Percentiles rank a stretch among this genome's conserved stretches.
phyloP scores from a whole-genome alignment of 805 yeast genomes.

The Diddensiella transvaalensis region DNA sequence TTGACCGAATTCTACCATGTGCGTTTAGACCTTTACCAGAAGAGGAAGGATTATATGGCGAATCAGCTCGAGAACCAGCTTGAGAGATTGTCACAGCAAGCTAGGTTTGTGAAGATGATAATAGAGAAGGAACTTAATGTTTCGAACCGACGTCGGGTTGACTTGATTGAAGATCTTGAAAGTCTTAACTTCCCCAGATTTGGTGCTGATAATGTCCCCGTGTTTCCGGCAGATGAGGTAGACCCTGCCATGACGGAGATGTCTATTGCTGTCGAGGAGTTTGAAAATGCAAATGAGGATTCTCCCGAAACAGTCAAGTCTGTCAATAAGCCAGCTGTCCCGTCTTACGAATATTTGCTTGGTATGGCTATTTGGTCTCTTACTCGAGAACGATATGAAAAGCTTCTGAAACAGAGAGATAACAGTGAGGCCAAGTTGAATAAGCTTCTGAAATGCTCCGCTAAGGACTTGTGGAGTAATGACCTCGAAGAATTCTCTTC shows the following conservation, averaged over 20 bases:
- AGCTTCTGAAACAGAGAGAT: constrained; percentile 66
- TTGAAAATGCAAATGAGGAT: constrained; percentile 39
- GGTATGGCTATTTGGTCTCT: constrained; percentile 94
- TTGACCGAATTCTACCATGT: constrained; percentile 80
- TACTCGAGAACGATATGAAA: constrained; percentile 84
- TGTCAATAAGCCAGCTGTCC: constrained; percentile 46
- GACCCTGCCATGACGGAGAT: constrained; percentile 31
- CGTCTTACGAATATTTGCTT: constrained; percentile 79
- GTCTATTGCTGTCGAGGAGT: constrained; percentile 27
- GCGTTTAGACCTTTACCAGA: constrained; percentile 85
- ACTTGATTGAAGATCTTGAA: constrained; percentile 60
- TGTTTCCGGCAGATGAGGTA: constrained; percentile 41
- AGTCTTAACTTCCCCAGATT: constrained; percentile 66
- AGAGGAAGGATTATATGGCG: constrained; percentile 78
- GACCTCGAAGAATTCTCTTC: constrained; percentile 74
- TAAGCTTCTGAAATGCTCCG: constrained; percentile 57
- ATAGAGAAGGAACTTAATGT: constrained; percentile 69
- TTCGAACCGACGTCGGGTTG: constrained; percentile 68
- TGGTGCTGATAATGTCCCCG: constrained; percentile 64
- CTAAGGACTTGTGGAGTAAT: constrained; percentile 83
- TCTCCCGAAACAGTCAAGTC: constrained; percentile 5
- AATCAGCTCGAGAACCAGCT: constrained; percentile 68
- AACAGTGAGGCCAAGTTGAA: constrained; percentile 70
- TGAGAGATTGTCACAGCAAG: constrained; percentile 74
- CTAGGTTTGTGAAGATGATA: constrained; percentile 85